Evolutionary conservation across 805 yeast genomes (phyloP).

Genomic region (Saccharomyces kudriavzevii): DNA sequence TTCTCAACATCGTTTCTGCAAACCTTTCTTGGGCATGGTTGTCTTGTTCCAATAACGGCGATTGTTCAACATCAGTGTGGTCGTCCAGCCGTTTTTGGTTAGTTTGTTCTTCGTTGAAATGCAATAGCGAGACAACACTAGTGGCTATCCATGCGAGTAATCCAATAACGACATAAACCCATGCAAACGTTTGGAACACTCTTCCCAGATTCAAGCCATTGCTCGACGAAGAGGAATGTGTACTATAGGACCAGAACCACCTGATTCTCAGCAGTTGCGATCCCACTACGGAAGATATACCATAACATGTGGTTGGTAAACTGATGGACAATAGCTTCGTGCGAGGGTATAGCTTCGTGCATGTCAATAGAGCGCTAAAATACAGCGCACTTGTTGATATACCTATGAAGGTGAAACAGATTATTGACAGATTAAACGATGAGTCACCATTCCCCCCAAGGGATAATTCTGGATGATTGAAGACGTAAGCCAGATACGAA

Average conservation of each 20-base stretch:
- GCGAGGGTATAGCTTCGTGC: conserved; percentile 78
- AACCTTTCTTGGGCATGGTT: conserved; percentile 29
- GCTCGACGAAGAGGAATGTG: background rate
- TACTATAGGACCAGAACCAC: conserved; percentile 31
- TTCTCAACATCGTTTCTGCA: conserved; percentile 2
- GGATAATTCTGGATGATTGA: conserved; percentile 20
- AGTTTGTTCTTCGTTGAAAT: conserved; percentile 27
- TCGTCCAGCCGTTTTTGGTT: conserved; percentile 6
- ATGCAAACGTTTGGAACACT: conserved; percentile 46
- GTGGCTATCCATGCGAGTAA: conserved; percentile 55
- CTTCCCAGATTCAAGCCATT: conserved; percentile 38
- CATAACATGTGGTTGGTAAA: conserved; percentile 82
- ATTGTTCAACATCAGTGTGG: conserved; percentile 17
- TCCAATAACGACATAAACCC: conserved; percentile 49
- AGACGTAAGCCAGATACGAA: conserved; percentile 36
- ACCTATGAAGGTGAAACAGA: conserved; percentile 54
- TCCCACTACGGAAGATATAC: conserved; percentile 69
- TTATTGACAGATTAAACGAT: conserved; percentile 33
- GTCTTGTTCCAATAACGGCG: conserved; percentile 10
- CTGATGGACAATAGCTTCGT: conserved; percentile 75
- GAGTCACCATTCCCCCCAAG: conserved; percentile 8
- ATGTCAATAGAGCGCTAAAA: conserved; percentile 63
- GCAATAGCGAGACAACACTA: conserved; percentile 49
- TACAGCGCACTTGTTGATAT: conserved; percentile 66
- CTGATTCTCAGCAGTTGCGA: conserved; percentile 48